A percentile compares a stretch with the other conserved stretches of the same genome.
phyloP scores from a whole-genome alignment of 2,329 filamentous ascomycete genomes.

The Apiospora marii region DNA sequence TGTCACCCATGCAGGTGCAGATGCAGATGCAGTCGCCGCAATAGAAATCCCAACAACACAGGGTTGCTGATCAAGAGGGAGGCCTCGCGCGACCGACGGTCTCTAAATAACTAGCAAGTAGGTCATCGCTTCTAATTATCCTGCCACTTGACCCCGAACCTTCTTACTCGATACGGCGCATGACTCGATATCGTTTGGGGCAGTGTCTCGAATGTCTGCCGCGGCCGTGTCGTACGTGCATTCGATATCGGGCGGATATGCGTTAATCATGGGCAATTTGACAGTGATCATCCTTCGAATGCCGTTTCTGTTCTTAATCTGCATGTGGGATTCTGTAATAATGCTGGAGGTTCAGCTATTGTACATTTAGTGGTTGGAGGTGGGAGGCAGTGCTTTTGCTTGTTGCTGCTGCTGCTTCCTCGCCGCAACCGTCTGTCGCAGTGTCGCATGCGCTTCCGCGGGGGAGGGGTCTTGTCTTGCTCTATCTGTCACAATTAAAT shows the following conservation, averaged over 20 bases:
- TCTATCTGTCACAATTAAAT: not conserved
- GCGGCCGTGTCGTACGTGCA: not conserved
- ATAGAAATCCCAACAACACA: not conserved
- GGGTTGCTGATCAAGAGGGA: not conserved
- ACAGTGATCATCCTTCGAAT: not conserved
- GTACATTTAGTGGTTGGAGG: not conserved
- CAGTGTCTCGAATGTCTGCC: not conserved
- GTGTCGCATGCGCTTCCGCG: not conserved
- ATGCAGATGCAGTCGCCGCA: not conserved
- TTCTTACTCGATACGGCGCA: not conserved
- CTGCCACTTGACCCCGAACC: too few species aligned
- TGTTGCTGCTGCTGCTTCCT: not conserved
- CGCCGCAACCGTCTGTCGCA: too few species aligned
- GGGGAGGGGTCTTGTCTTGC: not conserved
- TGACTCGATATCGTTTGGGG: conserved; percentile 5
- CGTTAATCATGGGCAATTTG: not conserved
- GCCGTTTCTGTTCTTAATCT: not conserved
- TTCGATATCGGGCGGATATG: not conserved
- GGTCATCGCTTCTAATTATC: not conserved
- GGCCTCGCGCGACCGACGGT: not conserved
- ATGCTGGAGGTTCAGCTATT: not conserved
- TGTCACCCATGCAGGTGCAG: not conserved
- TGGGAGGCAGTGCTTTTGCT: not conserved
- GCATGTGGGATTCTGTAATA: not conserved
- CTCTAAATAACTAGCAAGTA: not conserved